phyloP scores from a whole-genome alignment of 768 basidiomycete species.

The Podaxis sp. region DNA sequence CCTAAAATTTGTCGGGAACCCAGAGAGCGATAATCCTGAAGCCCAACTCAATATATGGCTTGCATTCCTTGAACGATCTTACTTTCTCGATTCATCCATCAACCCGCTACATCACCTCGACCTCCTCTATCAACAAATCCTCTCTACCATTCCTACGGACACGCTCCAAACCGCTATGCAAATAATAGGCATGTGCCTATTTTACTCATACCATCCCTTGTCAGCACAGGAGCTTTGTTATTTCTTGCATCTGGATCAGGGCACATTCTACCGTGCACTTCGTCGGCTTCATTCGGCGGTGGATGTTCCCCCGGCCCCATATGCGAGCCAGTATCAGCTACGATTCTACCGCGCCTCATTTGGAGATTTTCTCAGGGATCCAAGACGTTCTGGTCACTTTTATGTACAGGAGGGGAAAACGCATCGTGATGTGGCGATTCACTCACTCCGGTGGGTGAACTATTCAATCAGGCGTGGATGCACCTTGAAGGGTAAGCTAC shows the following conservation, averaged over 20 bases:
- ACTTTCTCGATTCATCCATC: not conserved
- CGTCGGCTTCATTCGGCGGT: not conserved
- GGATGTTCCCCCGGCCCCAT: not conserved
- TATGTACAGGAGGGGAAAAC: not conserved
- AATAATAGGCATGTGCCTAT: not conserved
- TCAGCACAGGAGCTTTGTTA: not conserved
- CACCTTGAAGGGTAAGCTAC: too few relatives aligned
- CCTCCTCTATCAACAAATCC: not conserved
- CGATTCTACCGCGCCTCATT: not conserved
- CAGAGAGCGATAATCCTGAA: not conserved
- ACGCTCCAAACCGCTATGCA: not conserved
- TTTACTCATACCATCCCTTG: not conserved
- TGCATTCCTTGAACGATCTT: not conserved
- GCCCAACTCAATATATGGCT: not conserved
- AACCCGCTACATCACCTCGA: not conserved
- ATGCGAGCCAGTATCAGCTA: not conserved
- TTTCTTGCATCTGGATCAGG: not conserved
- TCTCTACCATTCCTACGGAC: not conserved
- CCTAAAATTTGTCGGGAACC: not conserved
- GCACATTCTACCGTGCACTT: not conserved
- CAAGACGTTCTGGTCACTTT: not conserved
- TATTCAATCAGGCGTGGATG: too few relatives aligned
- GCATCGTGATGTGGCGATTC: not conserved
- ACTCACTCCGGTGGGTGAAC: not conserved
- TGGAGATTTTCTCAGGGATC: not conserved